These are phyloP conservation scores for Lactarius tabidus DNA, from an alignment of 768 basidiomycete genomes.

Conservation along the genomic window DNA sequence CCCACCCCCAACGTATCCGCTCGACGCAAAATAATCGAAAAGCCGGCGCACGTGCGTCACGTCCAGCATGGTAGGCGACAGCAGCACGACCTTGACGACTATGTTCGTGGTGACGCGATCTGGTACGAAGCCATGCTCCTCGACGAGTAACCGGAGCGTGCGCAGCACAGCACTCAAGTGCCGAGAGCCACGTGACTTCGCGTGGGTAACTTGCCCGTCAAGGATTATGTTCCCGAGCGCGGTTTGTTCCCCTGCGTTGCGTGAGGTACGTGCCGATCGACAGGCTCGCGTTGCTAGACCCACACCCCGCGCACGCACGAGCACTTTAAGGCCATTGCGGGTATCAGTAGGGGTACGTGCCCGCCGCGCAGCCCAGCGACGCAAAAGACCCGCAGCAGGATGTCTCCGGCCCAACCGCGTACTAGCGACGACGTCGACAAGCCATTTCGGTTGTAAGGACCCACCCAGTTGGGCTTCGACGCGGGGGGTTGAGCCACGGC, in stretches of 20 bases:
- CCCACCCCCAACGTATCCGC: slow-evolving; percentile 48
- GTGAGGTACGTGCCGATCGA: slow-evolving; percentile 29
- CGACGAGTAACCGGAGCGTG: slow-evolving; percentile 41
- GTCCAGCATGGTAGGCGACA: slow-evolving; percentile 46
- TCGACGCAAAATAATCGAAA: slow-evolving; percentile 60
- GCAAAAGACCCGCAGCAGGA: slow-evolving; percentile 25
- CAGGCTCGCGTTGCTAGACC: slow-evolving; percentile 9
- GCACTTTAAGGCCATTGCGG: slow-evolving; percentile 10
- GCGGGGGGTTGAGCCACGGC: slow-evolving; percentile 1
- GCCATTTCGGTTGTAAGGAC: slow-evolving; percentile 7
- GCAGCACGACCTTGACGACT: slow-evolving; percentile 55
- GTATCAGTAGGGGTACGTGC: slow-evolving; percentile 7
- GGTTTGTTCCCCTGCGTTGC: slow-evolving; percentile 33
- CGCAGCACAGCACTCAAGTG: slow-evolving; percentile 42
- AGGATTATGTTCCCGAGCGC: slow-evolving; percentile 56
- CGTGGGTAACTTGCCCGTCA: slow-evolving; percentile 38
- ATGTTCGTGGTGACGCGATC: slow-evolving; percentile 73
- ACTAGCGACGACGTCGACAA: background rate
- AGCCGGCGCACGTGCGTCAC: slow-evolving; percentile 44
- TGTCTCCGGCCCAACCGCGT: slow-evolving; percentile 32
- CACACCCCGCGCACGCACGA: slow-evolving; percentile 15
- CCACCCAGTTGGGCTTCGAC: slow-evolving; percentile 3
- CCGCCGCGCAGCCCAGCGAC: slow-evolving; percentile 10
- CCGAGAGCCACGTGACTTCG: slow-evolving; percentile 38
- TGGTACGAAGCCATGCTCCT: slow-evolving; percentile 47